A percentile compares a stretch with the other conserved stretches of the same genome.
These are phyloP conservation scores for Hortaea werneckii DNA, from an alignment of 2,329 filamentous ascomycete genomes.

Conservation along the genomic window DNA sequence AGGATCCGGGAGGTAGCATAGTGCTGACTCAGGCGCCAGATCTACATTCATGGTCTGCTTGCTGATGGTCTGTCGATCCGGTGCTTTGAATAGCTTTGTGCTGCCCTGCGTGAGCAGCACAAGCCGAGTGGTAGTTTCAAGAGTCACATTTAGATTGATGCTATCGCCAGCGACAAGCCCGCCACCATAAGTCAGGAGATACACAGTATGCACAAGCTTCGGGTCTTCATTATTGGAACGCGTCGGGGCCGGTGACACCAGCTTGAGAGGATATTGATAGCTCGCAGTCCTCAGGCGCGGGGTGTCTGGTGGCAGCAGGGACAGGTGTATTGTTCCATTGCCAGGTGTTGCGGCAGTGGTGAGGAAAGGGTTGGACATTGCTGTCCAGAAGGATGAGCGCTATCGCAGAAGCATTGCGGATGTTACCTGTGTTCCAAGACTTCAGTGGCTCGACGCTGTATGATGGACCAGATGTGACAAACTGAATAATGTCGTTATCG, in stretches of 20 bases:
- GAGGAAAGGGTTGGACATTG: constrained; percentile 59
- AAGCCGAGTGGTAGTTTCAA: constrained; percentile 57
- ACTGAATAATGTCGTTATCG: too few relatives aligned
- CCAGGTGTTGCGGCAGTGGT: constrained; percentile 64
- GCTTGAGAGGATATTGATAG: constrained; percentile 91
- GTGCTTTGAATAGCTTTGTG: constrained; percentile 90
- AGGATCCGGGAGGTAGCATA: constrained; percentile 72
- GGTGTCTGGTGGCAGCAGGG: constrained; percentile 58
- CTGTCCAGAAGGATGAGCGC: constrained; percentile 5
- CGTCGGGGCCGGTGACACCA: constrained; percentile 68
- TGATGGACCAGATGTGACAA: too few relatives aligned
- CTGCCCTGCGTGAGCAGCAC: constrained; percentile 58
- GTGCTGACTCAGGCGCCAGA: constrained; percentile 39
- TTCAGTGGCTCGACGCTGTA: too few relatives aligned
- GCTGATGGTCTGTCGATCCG: constrained; percentile 32
- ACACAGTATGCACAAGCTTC: constrained; percentile 62
- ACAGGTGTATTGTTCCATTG: constrained; percentile 65
- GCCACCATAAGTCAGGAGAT: constrained; percentile 87
- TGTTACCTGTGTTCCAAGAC: too few relatives aligned
- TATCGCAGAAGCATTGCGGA: constrained; percentile 14
- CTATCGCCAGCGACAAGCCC: constrained; percentile 82
- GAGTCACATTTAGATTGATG: constrained; percentile 60
- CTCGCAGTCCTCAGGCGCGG: constrained; percentile 65
- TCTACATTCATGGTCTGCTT: constrained; percentile 35
- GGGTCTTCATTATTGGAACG: constrained; percentile 27